Evolutionary conservation across 805 yeast genomes (phyloP).

Genomic region (Candida caryicola): DNA sequence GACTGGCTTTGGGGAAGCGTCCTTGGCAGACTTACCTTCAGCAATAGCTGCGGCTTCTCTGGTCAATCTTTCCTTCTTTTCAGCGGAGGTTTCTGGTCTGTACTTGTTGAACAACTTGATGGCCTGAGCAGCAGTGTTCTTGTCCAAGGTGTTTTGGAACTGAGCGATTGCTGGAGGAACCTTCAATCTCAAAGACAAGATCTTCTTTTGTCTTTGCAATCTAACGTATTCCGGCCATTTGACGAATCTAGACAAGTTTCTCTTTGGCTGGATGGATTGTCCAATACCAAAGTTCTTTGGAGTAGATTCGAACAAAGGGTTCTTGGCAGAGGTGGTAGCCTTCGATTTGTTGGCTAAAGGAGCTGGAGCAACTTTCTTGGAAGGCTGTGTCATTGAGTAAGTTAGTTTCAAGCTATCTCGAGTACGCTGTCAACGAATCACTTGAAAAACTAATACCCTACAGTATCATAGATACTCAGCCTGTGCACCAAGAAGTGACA

Average conservation of each 20-base stretch:
- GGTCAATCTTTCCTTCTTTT: constrained; percentile 98
- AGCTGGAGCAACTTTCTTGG: constrained; percentile 47
- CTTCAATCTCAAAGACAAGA: constrained; percentile 91
- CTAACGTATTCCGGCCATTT: constrained; percentile 99
- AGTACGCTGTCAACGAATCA: constrained; percentile 14
- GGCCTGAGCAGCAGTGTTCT: constrained; percentile 96
- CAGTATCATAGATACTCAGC: constrained; percentile 26
- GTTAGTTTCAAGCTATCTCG: constrained; percentile 18
- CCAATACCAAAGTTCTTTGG: constrained; percentile 97
- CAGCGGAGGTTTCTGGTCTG: constrained; percentile 96
- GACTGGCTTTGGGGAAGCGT: constrained; percentile 94
- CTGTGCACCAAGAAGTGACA: constrained; percentile 23
- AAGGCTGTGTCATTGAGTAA: constrained; percentile 18
- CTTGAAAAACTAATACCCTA: constrained; percentile 18
- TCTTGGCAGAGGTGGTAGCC: constrained; percentile 25
- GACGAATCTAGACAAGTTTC: constrained; percentile 94
- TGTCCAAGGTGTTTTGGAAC: constrained; percentile 93
- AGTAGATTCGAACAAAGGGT: constrained; percentile 53
- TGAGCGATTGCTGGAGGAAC: constrained; percentile 99
- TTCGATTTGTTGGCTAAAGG: constrained; percentile 41
- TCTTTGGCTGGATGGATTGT: constrained; percentile 91
- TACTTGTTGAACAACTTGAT: constrained; percentile 98
- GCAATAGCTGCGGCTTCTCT: constrained; percentile 99
- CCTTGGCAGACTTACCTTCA: constrained; percentile 96
- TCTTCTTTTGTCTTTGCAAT: constrained; percentile 98